A percentile compares a stretch with the other conserved stretches of the same genome.
Conservation (phyloP, 129 eudicot genomes). For the Tanacetum coccineum region DNA sequence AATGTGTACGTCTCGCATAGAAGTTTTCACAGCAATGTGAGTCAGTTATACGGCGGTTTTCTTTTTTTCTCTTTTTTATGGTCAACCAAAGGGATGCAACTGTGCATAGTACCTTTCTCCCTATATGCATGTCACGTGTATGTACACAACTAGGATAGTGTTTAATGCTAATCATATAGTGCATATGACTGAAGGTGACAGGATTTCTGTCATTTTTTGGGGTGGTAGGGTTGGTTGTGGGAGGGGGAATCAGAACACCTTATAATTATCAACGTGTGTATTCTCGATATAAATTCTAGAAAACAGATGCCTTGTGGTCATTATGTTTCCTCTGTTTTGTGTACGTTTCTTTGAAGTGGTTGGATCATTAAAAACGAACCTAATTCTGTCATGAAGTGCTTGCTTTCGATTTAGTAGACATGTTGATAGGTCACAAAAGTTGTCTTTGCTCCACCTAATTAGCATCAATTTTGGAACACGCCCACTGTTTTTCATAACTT, state of each 20-base stretch:
- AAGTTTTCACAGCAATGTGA: neutral
- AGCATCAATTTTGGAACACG: conserved; percentile 14
- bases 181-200: conserved; percentile 12
- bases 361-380: conserved; percentile 15
- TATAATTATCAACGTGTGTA: conserved; percentile 1
- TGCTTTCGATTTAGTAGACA: conserved; percentile 11
- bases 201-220: neutral
- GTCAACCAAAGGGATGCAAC: conserved; percentile 12
- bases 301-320: conserved; percentile 8
- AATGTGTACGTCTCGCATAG: conserved; percentile 1
- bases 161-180: neutral
- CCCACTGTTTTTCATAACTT: neutral
- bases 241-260: conserved; percentile 14
- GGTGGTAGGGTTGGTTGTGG: neutral
- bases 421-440: conserved; percentile 8
- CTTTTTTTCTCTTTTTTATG: neutral
- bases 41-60: conserved; percentile 2
- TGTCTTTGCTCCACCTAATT: conserved; percentile 11
- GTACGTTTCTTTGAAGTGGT: conserved; percentile 8
- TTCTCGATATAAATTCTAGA: conserved; percentile 16
- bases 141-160: neutral
- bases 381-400: conserved; percentile 12
- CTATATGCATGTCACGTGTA: neutral
- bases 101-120: neutral
- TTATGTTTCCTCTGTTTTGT: conserved; percentile 9